These are phyloP conservation scores for Cutaneotrichosporon dermatis DNA, from an alignment of 1,284 basidiomycete genomes.

Conservation along the genomic window DNA sequence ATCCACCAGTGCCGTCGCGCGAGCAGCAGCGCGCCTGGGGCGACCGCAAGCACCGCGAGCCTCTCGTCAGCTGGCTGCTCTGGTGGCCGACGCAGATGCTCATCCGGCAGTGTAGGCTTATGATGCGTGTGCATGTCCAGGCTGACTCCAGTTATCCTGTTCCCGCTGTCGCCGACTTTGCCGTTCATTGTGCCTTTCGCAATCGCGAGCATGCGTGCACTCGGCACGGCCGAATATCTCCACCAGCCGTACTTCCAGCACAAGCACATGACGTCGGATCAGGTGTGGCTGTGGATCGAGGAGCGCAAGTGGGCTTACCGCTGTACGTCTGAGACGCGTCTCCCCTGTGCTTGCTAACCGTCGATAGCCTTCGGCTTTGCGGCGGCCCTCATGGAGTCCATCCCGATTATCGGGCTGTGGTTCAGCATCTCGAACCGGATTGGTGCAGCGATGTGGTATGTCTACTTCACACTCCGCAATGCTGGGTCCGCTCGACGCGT, in stretches of 20 bases:
- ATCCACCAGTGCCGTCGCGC: conserved; percentile 55
- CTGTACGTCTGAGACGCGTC: conserved; percentile 51
- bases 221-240: conserved; percentile 65
- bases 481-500: background rate
- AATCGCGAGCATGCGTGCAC: conserved; percentile 62
- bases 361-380: conserved; percentile 69
- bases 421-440: conserved; percentile 80
- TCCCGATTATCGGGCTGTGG: conserved; percentile 70
- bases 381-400: conserved; percentile 68
- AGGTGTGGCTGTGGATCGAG: conserved; percentile 70
- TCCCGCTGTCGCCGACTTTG: conserved; percentile 61
- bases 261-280: conserved; percentile 68
- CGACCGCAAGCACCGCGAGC: conserved; percentile 26
- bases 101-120: conserved; percentile 53
- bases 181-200: conserved; percentile 66
- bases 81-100: conserved; percentile 56
- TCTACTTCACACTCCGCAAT: background rate
- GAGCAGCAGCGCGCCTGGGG: conserved; percentile 22
- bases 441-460: conserved; percentile 79
- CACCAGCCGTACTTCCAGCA: conserved; percentile 73
- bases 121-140: background rate
- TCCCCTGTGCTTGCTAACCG: background rate
- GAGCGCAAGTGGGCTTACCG: conserved; percentile 83
- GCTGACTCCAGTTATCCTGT: conserved; percentile 56
- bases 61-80: conserved; percentile 48